Evolutionary conservation across 2,329 filamentous ascomycete genomes (phyloP).

Genomic region (Botryotinia convoluta): DNA sequence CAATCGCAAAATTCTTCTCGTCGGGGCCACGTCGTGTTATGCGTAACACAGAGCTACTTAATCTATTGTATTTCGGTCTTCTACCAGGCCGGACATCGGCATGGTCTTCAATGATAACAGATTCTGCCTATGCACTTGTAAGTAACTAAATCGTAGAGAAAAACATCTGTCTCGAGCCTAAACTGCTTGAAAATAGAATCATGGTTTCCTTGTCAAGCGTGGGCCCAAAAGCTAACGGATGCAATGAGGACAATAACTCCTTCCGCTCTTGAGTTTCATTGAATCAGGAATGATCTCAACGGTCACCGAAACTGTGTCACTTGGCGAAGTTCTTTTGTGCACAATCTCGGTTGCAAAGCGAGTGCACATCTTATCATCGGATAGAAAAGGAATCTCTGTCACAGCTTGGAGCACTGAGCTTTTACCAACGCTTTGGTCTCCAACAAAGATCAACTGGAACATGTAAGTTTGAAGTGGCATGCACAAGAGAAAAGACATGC

Average conservation of each 20-base stretch:
- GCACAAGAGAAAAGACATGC: conserved; percentile 5
- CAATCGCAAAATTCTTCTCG: conserved; percentile 29
- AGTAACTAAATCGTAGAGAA: background rate
- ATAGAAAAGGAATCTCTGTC: conserved; percentile 42
- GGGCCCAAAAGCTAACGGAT: background rate
- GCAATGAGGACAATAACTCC: background rate
- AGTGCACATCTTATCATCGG: conserved; percentile 42
- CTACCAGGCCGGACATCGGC: background rate
- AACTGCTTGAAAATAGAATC: conserved; percentile 8
- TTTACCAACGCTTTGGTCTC: conserved; percentile 44
- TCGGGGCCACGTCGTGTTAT: conserved; percentile 26
- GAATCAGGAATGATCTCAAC: conserved; percentile 8
- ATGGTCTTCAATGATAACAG: background rate
- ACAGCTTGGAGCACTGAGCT: conserved; percentile 39
- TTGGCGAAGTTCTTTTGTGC: conserved; percentile 31
- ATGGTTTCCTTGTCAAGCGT: conserved; percentile 8
- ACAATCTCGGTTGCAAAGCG: conserved; percentile 47
- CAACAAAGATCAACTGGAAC: conserved; percentile 39
- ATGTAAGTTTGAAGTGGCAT: background rate
- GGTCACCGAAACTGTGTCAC: conserved; percentile 14
- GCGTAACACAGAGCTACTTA: conserved; percentile 25
- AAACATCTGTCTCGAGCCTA: background rate
- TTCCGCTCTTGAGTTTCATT: conserved; percentile 19
- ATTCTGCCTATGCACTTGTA: background rate
- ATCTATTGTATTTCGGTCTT: conserved; percentile 5